A percentile compares a stretch with the other conserved stretches of the same genome.
Conservation (phyloP, 495 filamentous ascomycete species). For the Clavariopsis aquatica region DNA sequence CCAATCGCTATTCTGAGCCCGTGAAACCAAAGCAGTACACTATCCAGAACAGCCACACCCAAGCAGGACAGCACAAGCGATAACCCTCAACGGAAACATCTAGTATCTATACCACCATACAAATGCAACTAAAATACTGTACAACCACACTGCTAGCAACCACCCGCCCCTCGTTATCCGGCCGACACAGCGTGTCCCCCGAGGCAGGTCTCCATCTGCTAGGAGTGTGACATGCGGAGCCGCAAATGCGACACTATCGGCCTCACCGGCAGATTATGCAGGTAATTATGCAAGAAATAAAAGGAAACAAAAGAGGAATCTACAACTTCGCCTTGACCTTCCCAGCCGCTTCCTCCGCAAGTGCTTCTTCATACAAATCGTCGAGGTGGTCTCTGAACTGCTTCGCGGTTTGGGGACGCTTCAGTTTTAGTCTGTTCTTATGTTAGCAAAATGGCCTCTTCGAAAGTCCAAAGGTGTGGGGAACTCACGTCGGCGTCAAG, state of each 20-base stretch:
- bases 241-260: not conserved
- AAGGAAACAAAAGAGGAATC: not conserved
- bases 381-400: conserved; percentile 74
- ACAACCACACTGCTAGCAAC: not conserved
- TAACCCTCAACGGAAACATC: not conserved
- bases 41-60: not conserved
- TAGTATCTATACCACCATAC: not conserved
- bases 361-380: conserved; percentile 72
- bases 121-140: not conserved
- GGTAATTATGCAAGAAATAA: not conserved
- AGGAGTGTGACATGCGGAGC: not conserved
- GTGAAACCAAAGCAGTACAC: not conserved
- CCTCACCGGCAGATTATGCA: not conserved
- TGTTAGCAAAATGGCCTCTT: conserved; percentile 46
- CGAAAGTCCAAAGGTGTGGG: conserved; percentile 11
- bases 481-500: conserved; percentile 90
- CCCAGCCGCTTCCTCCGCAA: conserved; percentile 27
- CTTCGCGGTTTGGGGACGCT: conserved; percentile 84
- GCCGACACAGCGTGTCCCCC: not conserved
- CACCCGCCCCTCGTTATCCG: not conserved
- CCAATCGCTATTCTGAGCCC: not conserved
- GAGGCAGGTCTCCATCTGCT: not conserved
- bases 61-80: not conserved
- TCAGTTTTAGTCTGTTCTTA: conserved; percentile 77
- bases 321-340: conserved; percentile 58